These are phyloP conservation scores for Spongispora temasekensis DNA, from an alignment of 1,284 basidiomycete genomes.

Conservation along the genomic window DNA sequence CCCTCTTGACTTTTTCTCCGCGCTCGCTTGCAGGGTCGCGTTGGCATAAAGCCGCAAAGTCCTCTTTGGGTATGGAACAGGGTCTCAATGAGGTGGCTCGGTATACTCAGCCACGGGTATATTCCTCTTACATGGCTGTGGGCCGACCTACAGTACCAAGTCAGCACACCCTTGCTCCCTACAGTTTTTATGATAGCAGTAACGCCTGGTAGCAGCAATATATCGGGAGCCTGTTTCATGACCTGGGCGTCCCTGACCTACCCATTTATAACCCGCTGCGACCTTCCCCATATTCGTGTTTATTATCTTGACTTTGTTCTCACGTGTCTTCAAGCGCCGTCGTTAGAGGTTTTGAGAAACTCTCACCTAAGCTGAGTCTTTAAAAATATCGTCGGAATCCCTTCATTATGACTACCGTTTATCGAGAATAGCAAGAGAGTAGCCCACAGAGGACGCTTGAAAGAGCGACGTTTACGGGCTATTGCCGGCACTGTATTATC, in stretches of 20 bases:
- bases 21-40: conserved; percentile 10
- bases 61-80: conserved; percentile 16
- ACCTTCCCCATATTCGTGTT: conserved; percentile 17
- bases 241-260: conserved; percentile 14
- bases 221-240: conserved; percentile 4
- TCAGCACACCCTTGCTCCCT: too few relatives aligned
- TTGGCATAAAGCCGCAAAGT: conserved; percentile 19
- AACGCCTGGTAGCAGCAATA: background rate
- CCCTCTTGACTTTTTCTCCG: conserved; percentile 8
- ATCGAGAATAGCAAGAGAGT: background rate
- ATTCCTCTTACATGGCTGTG: too few relatives aligned
- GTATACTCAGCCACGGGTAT: conserved; percentile 9
- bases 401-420: background rate
- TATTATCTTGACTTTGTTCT: conserved; percentile 13
- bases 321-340: conserved; percentile 15
- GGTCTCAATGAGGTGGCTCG: background rate
- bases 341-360: background rate
- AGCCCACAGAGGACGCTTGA: background rate
- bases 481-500: conserved; percentile 24
- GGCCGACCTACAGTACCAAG: too few relatives aligned
- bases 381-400: background rate
- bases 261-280: background rate
- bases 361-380: conserved; percentile 9
- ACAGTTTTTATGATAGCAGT: too few relatives aligned
- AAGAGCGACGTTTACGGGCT: conserved; percentile 5